These are phyloP conservation scores for Pleurozium schreberi DNA, from an alignment of 225 moss, liverwort and hornwort genomes.

Conservation along the genomic window DNA sequence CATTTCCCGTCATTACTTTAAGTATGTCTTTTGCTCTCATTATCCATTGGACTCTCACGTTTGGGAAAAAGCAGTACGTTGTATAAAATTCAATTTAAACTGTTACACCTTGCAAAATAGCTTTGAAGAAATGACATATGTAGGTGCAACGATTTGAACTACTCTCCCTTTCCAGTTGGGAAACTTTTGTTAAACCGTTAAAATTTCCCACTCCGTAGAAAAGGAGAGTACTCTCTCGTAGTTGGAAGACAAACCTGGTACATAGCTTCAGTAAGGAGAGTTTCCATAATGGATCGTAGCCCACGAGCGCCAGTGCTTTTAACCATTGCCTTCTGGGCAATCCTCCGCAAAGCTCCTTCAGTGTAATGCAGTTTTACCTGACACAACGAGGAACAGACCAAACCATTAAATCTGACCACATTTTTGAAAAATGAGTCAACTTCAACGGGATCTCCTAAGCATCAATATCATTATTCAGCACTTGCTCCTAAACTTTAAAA, in stretches of 20 bases:
- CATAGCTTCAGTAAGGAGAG: slow-evolving; percentile 93
- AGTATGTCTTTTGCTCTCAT: not conserved
- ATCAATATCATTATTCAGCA: no score
- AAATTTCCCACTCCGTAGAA: not conserved
- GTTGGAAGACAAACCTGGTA: slow-evolving; percentile 52
- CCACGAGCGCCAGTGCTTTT: slow-evolving; percentile 96
- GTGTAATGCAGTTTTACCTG: slow-evolving; percentile 95
- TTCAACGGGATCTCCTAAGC: not conserved
- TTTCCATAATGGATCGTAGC: slow-evolving; percentile 90
- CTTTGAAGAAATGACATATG: not conserved
- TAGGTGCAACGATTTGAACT: not conserved
- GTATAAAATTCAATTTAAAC: not conserved
- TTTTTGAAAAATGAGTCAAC: not conserved
- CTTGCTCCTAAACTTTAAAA: not conserved
- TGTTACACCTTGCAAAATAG: not conserved
- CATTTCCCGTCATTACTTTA: not conserved
- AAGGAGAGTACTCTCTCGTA: not conserved
- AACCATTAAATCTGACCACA: not conserved
- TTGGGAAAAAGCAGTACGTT: not conserved
- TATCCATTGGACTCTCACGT: not conserved
- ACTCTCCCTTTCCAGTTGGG: not conserved
- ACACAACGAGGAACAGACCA: not conserved
- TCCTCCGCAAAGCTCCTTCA: slow-evolving; percentile 76
- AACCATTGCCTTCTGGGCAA: slow-evolving; percentile 85
- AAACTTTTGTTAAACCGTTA: not conserved